A percentile compares a stretch with the other conserved stretches of the same genome.
phyloP scores from a whole-genome alignment of 345 rosid genomes.

The Hirschfeldia incana region DNA sequence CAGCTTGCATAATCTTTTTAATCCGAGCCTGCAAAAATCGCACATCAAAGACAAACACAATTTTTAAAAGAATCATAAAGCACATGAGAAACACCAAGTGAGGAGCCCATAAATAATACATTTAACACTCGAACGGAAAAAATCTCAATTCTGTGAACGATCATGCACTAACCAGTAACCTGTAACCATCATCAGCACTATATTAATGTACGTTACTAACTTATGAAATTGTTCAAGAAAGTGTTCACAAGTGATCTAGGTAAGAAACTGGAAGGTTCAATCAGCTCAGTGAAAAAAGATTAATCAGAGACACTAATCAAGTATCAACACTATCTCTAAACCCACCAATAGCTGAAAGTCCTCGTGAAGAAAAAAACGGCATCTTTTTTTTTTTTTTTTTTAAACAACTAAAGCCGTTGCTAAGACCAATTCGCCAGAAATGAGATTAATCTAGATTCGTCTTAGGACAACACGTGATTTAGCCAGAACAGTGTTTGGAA shows the following conservation, averaged over 20 bases:
- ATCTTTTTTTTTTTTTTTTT: neutral
- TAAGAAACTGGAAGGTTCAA: too few species aligned
- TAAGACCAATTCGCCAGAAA: neutral
- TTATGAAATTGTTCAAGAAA: too few species aligned
- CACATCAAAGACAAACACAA: neutral
- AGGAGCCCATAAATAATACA: too few species aligned
- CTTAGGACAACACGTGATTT: neutral
- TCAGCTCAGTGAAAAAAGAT: too few species aligned
- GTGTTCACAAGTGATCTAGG: too few species aligned
- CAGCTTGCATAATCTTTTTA: conserved; percentile 99
- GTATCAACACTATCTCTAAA: neutral
- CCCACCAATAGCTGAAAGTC: neutral
- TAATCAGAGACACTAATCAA: neutral
- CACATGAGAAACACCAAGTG: neutral
- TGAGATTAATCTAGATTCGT: neutral
- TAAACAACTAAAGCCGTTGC: neutral
- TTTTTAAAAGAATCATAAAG: neutral
- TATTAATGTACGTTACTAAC: too few species aligned
- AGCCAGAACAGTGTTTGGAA: neutral
- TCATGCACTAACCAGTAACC: too few species aligned
- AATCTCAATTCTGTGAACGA: too few species aligned
- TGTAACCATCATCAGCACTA: too few species aligned
- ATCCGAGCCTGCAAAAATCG: conserved; percentile 77
- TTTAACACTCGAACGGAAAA: too few species aligned
- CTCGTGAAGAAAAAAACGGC: neutral